Conservation (phyloP, 495 filamentous ascomycete species). For the Cairneyella variabilis region DNA sequence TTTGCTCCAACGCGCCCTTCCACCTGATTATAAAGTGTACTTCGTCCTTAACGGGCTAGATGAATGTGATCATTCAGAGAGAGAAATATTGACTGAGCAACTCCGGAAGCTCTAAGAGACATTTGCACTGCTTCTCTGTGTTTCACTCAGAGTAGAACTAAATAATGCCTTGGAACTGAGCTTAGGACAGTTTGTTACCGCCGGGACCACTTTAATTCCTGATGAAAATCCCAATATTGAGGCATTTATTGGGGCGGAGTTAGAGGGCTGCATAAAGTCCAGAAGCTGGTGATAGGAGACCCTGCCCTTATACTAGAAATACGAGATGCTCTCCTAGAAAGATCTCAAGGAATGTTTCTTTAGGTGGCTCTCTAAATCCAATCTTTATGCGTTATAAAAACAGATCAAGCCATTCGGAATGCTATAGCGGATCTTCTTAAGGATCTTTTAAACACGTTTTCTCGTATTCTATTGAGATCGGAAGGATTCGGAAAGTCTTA, state of each 20-base stretch:
- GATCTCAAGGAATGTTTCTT: constrained; percentile 42
- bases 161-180: constrained; percentile 22
- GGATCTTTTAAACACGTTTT: constrained; percentile 37
- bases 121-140: constrained; percentile 30
- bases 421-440: constrained; percentile 39
- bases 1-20: constrained; percentile 23
- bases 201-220: constrained; percentile 27
- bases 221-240: constrained; percentile 39
- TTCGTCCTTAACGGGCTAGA: constrained; percentile 37
- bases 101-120: constrained; percentile 27
- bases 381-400: constrained; percentile 34
- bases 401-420: constrained; percentile 37
- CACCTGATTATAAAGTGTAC: constrained; percentile 25
- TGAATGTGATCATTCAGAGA: constrained; percentile 31
- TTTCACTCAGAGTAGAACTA: constrained; percentile 31
- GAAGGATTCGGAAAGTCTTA: constrained; percentile 20
- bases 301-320: constrained; percentile 35
- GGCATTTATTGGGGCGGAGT: constrained; percentile 32
- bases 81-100: constrained; percentile 22
- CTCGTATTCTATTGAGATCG: constrained; percentile 34
- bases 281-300: constrained; percentile 32
- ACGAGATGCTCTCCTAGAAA: constrained; percentile 29
- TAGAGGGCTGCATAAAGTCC: constrained; percentile 31
- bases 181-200: constrained; percentile 17
- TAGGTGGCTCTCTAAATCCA: constrained; percentile 46